Percentiles rank a stretch among this genome's conserved stretches.
Evolutionary conservation across 1,139 yeast species (phyloP).

Genomic region (Saccharomycopsis hybrid): DNA sequence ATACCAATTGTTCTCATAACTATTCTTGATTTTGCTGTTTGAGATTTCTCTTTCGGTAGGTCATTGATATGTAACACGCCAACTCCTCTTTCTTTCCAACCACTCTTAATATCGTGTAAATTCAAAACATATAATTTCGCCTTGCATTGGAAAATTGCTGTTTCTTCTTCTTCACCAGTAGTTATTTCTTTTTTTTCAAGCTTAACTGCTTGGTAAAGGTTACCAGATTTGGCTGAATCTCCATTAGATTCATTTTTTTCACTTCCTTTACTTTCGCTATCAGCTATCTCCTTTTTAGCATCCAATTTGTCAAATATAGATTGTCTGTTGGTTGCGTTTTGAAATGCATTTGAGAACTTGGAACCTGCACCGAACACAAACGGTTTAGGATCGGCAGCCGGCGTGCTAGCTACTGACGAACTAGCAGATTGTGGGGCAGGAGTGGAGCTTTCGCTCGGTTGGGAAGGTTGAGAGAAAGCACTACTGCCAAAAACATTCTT

Average conservation of each 20-base stretch:
- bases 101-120: constrained; percentile 53
- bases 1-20: constrained; percentile 92
- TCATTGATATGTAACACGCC: constrained; percentile 81
- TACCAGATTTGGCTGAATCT: too few species aligned
- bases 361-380: constrained; percentile 37
- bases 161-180: constrained; percentile 91
- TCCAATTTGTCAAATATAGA: constrained; percentile 35
- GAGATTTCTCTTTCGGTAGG: constrained; percentile 20
- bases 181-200: constrained; percentile 46
- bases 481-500: constrained; percentile 12
- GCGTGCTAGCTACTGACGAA: constrained; percentile 18
- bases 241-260: constrained; percentile 14
- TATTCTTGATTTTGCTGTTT: constrained; percentile 48
- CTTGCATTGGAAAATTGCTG: constrained; percentile 57
- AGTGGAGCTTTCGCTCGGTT: neutral
- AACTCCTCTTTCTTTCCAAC: constrained; percentile 95
- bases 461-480: neutral
- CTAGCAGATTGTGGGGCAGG: neutral
- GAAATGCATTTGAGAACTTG: constrained; percentile 40
- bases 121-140: constrained; percentile 78
- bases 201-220: constrained; percentile 26
- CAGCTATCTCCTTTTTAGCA: neutral
- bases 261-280: constrained; percentile 7
- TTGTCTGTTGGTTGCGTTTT: constrained; percentile 35
- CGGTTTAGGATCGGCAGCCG: too few species aligned